Evolutionary conservation across 1,284 basidiomycete genomes (phyloP).

Genomic region (Microstroma glucosiphilum): DNA sequence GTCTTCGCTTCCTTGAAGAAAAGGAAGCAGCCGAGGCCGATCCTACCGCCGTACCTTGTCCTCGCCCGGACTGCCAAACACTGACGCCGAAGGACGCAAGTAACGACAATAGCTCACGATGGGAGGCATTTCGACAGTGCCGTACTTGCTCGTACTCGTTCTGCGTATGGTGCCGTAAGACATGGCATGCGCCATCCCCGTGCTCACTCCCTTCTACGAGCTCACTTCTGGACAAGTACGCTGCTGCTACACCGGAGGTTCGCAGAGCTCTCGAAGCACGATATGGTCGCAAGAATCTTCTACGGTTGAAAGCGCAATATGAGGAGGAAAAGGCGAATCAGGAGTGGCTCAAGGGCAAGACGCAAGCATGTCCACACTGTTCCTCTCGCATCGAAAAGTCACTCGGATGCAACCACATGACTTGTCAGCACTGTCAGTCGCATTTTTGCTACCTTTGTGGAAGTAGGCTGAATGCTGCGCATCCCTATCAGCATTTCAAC

Average conservation of each 20-base stretch:
- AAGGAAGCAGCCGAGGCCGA: slow-evolving; percentile 17
- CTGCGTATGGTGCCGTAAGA: slow-evolving; percentile 16
- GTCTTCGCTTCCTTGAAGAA: slow-evolving; percentile 8
- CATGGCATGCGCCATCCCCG: slow-evolving; percentile 13
- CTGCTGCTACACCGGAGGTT: slow-evolving; percentile 4
- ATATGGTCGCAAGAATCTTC: slow-evolving; percentile 17
- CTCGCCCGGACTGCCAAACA: slow-evolving; percentile 13
- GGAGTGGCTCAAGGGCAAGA: slow-evolving; percentile 10
- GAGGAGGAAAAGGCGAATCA: slow-evolving; percentile 17
- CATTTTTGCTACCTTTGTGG: slow-evolving; percentile 21
- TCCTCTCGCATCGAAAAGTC: slow-evolving; percentile 11
- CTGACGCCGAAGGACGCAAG: slow-evolving; percentile 6
- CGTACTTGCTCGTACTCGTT: slow-evolving; percentile 11
- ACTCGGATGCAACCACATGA: slow-evolving; percentile 20
- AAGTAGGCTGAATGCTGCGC: slow-evolving; percentile 12
- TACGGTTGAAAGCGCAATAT: slow-evolving; percentile 11
- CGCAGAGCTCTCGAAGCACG: slow-evolving; percentile 8
- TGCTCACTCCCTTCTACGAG: slow-evolving; percentile 3
- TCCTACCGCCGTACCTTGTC: slow-evolving; percentile 17
- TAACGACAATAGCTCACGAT: slow-evolving; percentile 12
- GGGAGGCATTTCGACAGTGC: slow-evolving; percentile 15
- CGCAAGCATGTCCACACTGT: slow-evolving; percentile 17
- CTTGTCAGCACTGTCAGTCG: slow-evolving; percentile 13
- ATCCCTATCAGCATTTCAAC: slow-evolving; percentile 20
- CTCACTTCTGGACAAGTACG: slow-evolving; percentile 12